phyloP scores from a whole-genome alignment of 139 green algal species.

The Diplosphaera chodatii region DNA sequence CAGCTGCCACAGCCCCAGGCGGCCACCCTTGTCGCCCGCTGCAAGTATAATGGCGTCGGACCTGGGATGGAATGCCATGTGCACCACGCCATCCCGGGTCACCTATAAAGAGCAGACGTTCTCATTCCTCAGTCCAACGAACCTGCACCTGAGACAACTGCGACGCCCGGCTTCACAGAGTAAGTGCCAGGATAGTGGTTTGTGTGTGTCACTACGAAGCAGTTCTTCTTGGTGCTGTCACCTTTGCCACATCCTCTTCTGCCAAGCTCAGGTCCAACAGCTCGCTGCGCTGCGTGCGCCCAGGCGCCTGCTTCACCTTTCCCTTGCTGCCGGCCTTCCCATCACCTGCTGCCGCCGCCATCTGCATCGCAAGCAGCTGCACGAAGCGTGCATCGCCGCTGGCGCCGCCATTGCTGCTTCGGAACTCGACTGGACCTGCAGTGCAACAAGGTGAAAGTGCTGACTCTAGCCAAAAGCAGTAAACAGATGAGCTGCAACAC shows the following conservation, averaged over 20 bases:
- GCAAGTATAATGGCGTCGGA: constrained; percentile 29
- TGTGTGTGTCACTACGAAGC: no score
- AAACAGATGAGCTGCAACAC: no score
- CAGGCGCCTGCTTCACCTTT: neutral
- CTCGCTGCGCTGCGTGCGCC: neutral
- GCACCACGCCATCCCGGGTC: constrained; percentile 32
- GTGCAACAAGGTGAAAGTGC: no score
- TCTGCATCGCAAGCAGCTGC: constrained; percentile 14
- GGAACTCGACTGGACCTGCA: constrained; percentile 25
- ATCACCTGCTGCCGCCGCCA: neutral
- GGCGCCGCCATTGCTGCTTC: constrained; percentile 14
- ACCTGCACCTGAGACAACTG: no score
- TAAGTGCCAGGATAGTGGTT: no score
- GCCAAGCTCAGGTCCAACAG: constrained; percentile 18
- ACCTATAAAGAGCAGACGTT: no score
- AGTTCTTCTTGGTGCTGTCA: no score
- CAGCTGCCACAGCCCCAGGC: constrained; percentile 41
- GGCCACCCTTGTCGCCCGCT: constrained; percentile 39
- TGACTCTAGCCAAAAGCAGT: no score
- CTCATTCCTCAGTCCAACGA: no score
- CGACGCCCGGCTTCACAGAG: no score
- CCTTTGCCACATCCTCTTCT: constrained; percentile 35
- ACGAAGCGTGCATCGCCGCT: constrained; percentile 33
- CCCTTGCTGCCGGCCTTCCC: neutral
- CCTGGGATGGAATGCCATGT: constrained; percentile 44